These are phyloP conservation scores for Helotiales sp. DNA, from an alignment of 2,329 filamentous ascomycete genomes.

Conservation along the genomic window DNA sequence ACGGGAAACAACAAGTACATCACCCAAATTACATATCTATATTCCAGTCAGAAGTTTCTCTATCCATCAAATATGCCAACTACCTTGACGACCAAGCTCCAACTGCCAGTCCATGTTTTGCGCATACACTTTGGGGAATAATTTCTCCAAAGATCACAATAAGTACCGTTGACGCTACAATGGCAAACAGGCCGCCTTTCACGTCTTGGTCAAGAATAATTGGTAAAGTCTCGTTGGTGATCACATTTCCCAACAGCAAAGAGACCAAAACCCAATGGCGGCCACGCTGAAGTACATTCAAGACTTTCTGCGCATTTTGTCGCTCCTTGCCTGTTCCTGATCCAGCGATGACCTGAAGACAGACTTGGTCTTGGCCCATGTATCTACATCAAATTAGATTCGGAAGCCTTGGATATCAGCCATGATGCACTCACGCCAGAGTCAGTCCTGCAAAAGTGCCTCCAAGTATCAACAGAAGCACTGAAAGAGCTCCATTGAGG, in stretches of 20 bases:
- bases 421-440: slow-evolving; percentile 64
- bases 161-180: slow-evolving; percentile 30
- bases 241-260: slow-evolving; percentile 88
- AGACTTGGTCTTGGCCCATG: slow-evolving; percentile 80
- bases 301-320: slow-evolving; percentile 79
- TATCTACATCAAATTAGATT: slow-evolving; percentile 31
- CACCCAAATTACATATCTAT: slow-evolving; percentile 66
- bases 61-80: too few relatives aligned
- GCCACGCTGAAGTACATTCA: slow-evolving; percentile 78
- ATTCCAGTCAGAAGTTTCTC: background rate
- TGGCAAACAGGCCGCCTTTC: slow-evolving; percentile 77
- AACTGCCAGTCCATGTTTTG: slow-evolving; percentile 90
- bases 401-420: background rate
- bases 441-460: slow-evolving; percentile 93
- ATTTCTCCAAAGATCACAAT: slow-evolving; percentile 95
- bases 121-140: slow-evolving; percentile 91
- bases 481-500: slow-evolving; percentile 24
- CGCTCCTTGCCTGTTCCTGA: slow-evolving; percentile 81
- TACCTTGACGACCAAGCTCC: slow-evolving; percentile 65
- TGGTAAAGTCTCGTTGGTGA: slow-evolving; percentile 93
- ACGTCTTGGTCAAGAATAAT: slow-evolving; percentile 92
- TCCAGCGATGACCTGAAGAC: slow-evolving; percentile 86
- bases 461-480: slow-evolving; percentile 62
- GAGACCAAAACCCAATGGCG: slow-evolving; percentile 98
- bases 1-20: slow-evolving; percentile 91